Evolutionary conservation across 129 eudicot species (phyloP), one percentile per base, ranked within the genome.

Genomic region (Chrysanthemum seticuspe): DNA sequence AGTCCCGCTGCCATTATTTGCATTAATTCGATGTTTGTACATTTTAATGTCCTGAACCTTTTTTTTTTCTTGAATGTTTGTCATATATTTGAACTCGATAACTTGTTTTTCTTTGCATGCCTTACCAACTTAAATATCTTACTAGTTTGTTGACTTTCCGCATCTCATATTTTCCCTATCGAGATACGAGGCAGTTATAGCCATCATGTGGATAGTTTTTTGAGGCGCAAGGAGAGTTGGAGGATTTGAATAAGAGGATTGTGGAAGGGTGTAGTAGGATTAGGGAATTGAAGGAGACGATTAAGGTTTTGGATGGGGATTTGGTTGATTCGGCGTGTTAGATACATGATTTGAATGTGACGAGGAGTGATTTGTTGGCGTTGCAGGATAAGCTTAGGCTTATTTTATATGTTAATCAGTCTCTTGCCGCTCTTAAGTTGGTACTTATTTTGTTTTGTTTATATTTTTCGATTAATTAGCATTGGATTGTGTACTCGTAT

Each of bases 141-240:
- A n/a, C n/a, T n/a, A n/a, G n/a, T n/a, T n/a, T n/a, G n/a, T n/a
- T n/a, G n/a, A n/a, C n/a, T n/a, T n/a, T n/a, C n/a, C n/a, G n/a
- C n/a, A n/a, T n/a, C n/a, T n/a, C n/a, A n/a, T n/a, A n/a, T n/a
- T n/a, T n/a, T n/a, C n/a, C n/a, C n/a, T n/a, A n/a, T n/a, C n/a
- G n/a, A n/a, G n/a, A n/a, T n/a, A n/a, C n/a, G n/a, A n/a, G n/a
- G n/a, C n/a, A n/a, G n/a, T n/a, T n/a, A n/a, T n/a, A n/a, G n/a
- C n/a, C n/a, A n/a, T n/a, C n/a, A n/a, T n/a, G n/a, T n/a, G n/a
- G n/a, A n/a, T n/a, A n/a, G 10, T 95, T 95, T 68, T 95, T 88
- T 47, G 99, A 95, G 77, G 99, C 97, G 0, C 99, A 95, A 64
- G 89, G 85, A 50, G 96, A 86, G 84, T 82, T 95, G 59, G 97